phyloP scores from a whole-genome alignment of 1,139 yeast species.

The Saccharomyces hybrid region DNA sequence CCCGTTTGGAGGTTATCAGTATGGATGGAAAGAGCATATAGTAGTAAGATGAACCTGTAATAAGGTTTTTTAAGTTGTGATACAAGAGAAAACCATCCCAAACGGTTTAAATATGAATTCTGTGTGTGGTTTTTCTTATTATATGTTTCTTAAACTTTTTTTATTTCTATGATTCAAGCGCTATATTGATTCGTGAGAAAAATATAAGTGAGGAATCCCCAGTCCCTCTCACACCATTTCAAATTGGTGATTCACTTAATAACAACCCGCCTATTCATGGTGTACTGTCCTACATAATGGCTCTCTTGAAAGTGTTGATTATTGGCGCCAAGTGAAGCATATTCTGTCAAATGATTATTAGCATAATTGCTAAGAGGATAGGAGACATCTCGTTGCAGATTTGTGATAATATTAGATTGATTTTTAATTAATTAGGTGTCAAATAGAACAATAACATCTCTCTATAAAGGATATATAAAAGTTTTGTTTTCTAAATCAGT shows the following conservation, averaged over 20 bases:
- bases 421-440: not conserved
- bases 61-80: not conserved
- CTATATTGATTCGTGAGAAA: no score
- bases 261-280: not conserved
- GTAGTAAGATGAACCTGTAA: not conserved
- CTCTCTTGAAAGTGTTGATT: not conserved
- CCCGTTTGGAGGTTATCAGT: not conserved
- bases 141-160: no score
- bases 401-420: not conserved
- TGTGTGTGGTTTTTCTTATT: not conserved
- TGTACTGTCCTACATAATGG: not conserved
- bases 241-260: not conserved
- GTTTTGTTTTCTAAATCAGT: slow-evolving; percentile 42
- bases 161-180: no score
- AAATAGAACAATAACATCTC: not conserved
- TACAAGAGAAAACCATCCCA: not conserved
- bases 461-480: slow-evolving; percentile 38
- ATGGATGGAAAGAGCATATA: not conserved
- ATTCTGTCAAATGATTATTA: no score
- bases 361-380: no score
- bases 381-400: no score
- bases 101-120: not conserved
- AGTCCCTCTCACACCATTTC: not conserved
- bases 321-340: no score
- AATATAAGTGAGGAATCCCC: no score